phyloP scores from a whole-genome alignment of 2,329 filamentous ascomycete genomes.

The Cyanodermella asteris region DNA sequence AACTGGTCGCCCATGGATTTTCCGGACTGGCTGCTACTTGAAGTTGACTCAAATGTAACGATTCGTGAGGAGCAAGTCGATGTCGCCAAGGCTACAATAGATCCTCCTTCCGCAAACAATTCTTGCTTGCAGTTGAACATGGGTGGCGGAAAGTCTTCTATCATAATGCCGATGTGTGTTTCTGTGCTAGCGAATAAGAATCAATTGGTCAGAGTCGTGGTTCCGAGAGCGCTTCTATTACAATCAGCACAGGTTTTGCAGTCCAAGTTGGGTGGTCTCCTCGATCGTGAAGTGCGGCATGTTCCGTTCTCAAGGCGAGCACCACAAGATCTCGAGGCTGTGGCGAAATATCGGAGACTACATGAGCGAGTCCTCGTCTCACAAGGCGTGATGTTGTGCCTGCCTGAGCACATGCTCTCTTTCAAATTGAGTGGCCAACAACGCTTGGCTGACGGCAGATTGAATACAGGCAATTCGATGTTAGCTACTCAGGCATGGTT shows the following conservation, averaged over 20 bases:
- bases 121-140: slow-evolving; percentile 21
- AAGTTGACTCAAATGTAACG: slow-evolving; percentile 39
- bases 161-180: slow-evolving; percentile 48
- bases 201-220: slow-evolving; percentile 33
- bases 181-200: slow-evolving; percentile 29
- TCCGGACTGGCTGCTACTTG: slow-evolving; percentile 41
- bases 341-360: slow-evolving; percentile 16
- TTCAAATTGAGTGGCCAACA: slow-evolving; percentile 41
- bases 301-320: slow-evolving; percentile 36
- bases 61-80: slow-evolving; percentile 38
- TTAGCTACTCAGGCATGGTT: slow-evolving; percentile 30
- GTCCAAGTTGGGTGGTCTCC: slow-evolving; percentile 30
- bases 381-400: slow-evolving; percentile 35
- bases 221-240: slow-evolving; percentile 37
- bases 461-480: slow-evolving; percentile 19
- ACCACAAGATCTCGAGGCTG: slow-evolving; percentile 12
- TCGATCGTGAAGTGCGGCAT: slow-evolving; percentile 31
- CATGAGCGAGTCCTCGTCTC: slow-evolving; percentile 25
- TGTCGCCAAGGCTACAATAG: slow-evolving; percentile 37
- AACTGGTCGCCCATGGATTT: too few relatives aligned
- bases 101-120: slow-evolving; percentile 9
- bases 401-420: slow-evolving; percentile 42
- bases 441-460: slow-evolving; percentile 14
- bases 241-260: slow-evolving; percentile 40
- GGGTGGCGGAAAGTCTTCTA: slow-evolving; percentile 48